Percentiles rank a stretch among this genome's conserved stretches.
Evolutionary conservation across 108 stramenopile species (phyloP).

Genomic region (Skeletonema marinoi): DNA sequence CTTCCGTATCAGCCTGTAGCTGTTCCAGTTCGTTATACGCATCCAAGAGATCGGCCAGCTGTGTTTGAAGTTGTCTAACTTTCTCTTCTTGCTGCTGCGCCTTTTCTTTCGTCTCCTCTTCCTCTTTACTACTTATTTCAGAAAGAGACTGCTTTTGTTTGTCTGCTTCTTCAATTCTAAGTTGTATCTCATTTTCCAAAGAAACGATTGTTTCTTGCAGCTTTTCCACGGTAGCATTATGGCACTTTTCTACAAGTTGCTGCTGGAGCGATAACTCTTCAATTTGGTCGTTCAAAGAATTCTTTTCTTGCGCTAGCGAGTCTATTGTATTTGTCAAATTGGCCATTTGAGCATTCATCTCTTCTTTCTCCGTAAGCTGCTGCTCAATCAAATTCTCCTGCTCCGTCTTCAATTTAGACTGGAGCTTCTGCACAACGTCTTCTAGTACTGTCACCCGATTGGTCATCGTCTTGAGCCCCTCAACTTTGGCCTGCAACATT

Average conservation of each 20-base stretch:
- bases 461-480: slow-evolving; percentile 25
- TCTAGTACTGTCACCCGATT: slow-evolving; percentile 32
- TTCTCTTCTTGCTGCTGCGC: slow-evolving; percentile 11
- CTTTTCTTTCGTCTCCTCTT: neutral
- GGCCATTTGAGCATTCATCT: neutral
- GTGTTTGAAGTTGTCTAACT: slow-evolving; percentile 11
- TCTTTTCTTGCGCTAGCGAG: slow-evolving; percentile 2
- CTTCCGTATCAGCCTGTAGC: slow-evolving; percentile 20
- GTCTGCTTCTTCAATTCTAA: neutral
- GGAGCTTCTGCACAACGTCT: slow-evolving; percentile 15
- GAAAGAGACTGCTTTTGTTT: neutral
- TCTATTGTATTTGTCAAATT: slow-evolving; percentile 23
- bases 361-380: neutral
- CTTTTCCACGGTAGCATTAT: slow-evolving; percentile 15
- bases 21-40: slow-evolving; percentile 35
- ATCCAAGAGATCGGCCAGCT: slow-evolving; percentile 31
- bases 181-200: slow-evolving; percentile 2
- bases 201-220: slow-evolving; percentile 5
- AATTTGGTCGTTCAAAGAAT: neutral
- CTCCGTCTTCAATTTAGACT: neutral
- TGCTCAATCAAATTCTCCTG: neutral
- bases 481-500: slow-evolving; percentile 20
- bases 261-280: slow-evolving; percentile 1
- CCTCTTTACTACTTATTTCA: neutral
- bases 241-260: slow-evolving; percentile 9